A percentile compares a stretch with the other conserved stretches of the same genome.
These are phyloP conservation scores for Petrea volubilis DNA, from an alignment of 257 asterid genomes.

Conservation along the genomic window DNA sequence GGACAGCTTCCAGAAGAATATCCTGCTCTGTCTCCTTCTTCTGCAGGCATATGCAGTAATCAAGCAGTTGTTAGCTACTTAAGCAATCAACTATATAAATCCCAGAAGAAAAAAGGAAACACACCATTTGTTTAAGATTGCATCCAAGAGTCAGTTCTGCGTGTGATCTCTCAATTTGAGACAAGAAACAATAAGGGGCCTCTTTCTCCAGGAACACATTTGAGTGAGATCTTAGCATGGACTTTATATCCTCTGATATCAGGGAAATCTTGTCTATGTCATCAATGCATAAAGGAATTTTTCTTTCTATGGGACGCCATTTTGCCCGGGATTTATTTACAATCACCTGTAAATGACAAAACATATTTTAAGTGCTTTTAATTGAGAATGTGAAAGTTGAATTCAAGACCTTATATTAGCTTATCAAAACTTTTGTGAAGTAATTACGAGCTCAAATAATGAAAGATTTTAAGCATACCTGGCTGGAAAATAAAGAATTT, in stretches of 20 bases:
- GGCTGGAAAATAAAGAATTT: conserved; percentile 89
- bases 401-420: not conserved
- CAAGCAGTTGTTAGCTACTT: conserved; percentile 16
- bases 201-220: conserved; percentile 78
- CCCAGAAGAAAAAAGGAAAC: not conserved
- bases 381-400: conserved; percentile 8
- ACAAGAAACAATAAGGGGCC: conserved; percentile 83
- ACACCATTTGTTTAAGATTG: conserved; percentile 70
- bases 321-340: conserved; percentile 88
- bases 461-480: conserved; percentile 44
- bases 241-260: conserved; percentile 71
- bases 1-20: conserved; percentile 70
- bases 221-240: conserved; percentile 69
- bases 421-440: not conserved
- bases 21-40: conserved; percentile 72
- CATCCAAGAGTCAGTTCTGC: conserved; percentile 88
- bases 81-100: no score
- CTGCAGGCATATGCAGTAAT: conserved; percentile 37
- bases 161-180: conserved; percentile 62
- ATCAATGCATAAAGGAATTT: conserved; percentile 59
- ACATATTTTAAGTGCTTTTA: not conserved
- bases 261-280: conserved; percentile 67
- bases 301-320: conserved; percentile 59
- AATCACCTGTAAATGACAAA: conserved; percentile 59
- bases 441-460: not conserved